Percentiles rank a stretch among this genome's conserved stretches.
These are phyloP conservation scores for Moesziomyces sp. DNA, from an alignment of 1,284 basidiomycete species.

Conservation along the genomic window DNA sequence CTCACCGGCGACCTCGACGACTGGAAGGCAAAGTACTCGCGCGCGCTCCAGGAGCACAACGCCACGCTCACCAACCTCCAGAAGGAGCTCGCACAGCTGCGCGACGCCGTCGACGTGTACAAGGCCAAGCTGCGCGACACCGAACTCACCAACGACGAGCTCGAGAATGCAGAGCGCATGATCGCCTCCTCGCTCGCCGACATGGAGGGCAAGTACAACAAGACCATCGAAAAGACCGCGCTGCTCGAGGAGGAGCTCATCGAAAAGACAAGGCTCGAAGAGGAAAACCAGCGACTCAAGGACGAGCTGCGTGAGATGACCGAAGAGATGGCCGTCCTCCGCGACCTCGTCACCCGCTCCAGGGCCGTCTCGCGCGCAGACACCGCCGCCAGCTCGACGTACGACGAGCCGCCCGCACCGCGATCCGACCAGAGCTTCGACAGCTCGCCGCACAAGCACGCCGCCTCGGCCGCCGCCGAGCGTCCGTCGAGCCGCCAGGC, in stretches of 20 bases:
- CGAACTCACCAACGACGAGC: conserved; percentile 66
- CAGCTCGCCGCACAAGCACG: conserved; percentile 35
- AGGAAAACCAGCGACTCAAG: conserved; percentile 88
- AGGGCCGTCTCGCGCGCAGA: conserved; percentile 18
- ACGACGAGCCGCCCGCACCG: conserved; percentile 20
- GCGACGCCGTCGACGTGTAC: conserved; percentile 62
- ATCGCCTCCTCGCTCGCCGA: conserved; percentile 90
- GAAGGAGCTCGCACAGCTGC: conserved; percentile 52
- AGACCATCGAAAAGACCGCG: conserved; percentile 94
- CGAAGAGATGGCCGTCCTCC: conserved; percentile 83
- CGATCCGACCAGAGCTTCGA: conserved; percentile 35
- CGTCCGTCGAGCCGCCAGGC: conserved; percentile 33
- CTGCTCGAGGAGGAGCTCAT: conserved; percentile 95
- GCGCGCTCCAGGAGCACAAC: conserved; percentile 61
- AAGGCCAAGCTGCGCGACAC: conserved; percentile 64
- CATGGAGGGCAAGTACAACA: conserved; percentile 88
- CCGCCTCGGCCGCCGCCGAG: conserved; percentile 4
- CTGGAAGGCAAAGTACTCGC: conserved; percentile 65
- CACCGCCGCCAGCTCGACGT: conserved; percentile 30
- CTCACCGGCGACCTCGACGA: conserved; percentile 59
- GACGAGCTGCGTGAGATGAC: conserved; percentile 92
- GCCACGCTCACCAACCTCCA: conserved; percentile 54
- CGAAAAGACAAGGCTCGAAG: conserved; percentile 87
- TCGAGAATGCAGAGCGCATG: conserved; percentile 71
- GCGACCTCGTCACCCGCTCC: conserved; percentile 71